Base-by-base conservation (phyloP, 2,329 filamentous ascomycete species). In the Aspergillus terreus region DNA sequence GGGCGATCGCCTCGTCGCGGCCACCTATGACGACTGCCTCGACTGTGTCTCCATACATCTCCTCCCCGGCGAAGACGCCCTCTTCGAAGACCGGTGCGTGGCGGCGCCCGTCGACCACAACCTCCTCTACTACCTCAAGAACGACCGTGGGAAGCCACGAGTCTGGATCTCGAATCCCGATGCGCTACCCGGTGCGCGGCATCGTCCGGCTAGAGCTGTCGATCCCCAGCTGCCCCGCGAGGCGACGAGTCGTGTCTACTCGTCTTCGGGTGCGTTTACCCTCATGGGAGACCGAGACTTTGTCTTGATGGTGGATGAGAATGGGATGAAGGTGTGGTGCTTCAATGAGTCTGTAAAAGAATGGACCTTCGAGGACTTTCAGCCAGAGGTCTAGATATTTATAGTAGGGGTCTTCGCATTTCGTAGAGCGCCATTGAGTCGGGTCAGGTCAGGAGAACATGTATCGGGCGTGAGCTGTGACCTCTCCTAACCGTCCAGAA, bases 301-400 rank as follows among this genome's bases (percentile, higher is more conserved):
- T 46, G 46, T 61, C 17, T 44, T 62, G 7, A 42, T 61, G 41
- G 35, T 55, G 4, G 50, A 58, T 50, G 46, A 50, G 7, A 47
- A 27, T 5, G 58, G 57, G 14, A 15, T 58, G 36, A 52, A 52
- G 42, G 50, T 63, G 4, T 68, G 61, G 63, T 59, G 49, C 38
- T 66, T 69, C 49, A 52, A 61, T 41, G 56, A 53, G 46, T 42
- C 30, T 11, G 44, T 53, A 30, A 30, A 51, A 55, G 50, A 42
- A 6, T 23, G 6, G 23, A 23, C 4, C 23, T 23, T 23, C 23
- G 4, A 23, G 23, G 23, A 23, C 23, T 23, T 23, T 5, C 4
- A 6, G 23, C 6, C 23, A 6, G 23, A 23, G 4, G 23, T 23
- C 6, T 23, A 23, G 23, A 23, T 6, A 6, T 23, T 4, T 23